phyloP scores from a whole-genome alignment of 78 protist species.

The Chrysochromulina tobinii region DNA sequence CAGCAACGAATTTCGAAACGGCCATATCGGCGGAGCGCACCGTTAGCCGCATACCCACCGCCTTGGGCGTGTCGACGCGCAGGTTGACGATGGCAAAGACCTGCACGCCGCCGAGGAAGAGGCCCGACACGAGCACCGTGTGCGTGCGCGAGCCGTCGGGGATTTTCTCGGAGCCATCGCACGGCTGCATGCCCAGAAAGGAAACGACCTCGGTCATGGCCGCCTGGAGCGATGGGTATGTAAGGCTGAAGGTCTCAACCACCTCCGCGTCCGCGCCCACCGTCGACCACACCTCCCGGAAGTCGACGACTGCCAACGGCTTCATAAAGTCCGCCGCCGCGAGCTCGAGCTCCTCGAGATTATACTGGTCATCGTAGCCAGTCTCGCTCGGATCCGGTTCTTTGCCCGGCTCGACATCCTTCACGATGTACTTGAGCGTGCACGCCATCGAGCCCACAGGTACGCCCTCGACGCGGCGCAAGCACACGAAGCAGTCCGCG shows the following conservation, averaged over 20 bases:
- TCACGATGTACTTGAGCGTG: conserved; percentile 65
- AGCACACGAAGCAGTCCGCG: background rate
- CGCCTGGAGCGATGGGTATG: conserved; percentile 57
- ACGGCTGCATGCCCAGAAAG: conserved; percentile 69
- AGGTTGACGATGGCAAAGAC: conserved; percentile 56
- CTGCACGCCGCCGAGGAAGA: conserved; percentile 8
- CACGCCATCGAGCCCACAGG: conserved; percentile 47
- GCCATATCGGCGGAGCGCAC: conserved; percentile 20
- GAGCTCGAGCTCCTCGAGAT: conserved; percentile 42
- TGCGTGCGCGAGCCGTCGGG: conserved; percentile 48
- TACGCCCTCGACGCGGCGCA: conserved; percentile 24
- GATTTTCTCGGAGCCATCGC: background rate
- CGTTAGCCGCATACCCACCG: conserved; percentile 37
- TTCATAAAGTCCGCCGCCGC: conserved; percentile 59
- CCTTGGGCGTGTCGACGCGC: conserved; percentile 31
- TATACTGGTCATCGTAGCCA: conserved; percentile 24
- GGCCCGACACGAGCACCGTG: conserved; percentile 64
- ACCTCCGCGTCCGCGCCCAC: conserved; percentile 62
- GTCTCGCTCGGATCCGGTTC: background rate
- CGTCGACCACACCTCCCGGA: conserved; percentile 70
- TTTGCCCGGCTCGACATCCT: conserved; percentile 71
- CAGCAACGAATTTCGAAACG: background rate
- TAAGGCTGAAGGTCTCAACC: conserved; percentile 64
- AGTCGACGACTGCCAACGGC: conserved; percentile 54
- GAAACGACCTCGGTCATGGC: conserved; percentile 65